Evolutionary conservation across 1,139 yeast species (phyloP).

Genomic region (Yamadazyma membranifaciens): DNA sequence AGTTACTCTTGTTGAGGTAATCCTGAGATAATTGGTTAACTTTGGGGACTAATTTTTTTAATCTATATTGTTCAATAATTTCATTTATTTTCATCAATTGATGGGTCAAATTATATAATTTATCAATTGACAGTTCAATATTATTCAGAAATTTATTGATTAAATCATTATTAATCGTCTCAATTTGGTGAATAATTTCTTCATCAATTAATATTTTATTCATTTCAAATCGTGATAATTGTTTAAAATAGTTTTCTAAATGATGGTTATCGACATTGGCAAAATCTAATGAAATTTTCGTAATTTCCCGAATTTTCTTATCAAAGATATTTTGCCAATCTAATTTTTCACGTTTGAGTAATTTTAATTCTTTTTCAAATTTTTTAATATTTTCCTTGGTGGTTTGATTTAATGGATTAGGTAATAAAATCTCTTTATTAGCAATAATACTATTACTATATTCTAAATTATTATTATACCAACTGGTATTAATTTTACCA

Average conservation of each 20-base stretch:
- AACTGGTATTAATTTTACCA: conserved; percentile 61
- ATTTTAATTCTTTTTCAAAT: conserved; percentile 43
- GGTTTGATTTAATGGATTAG: conserved; percentile 58
- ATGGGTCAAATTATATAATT: conserved; percentile 22
- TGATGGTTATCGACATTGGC: conserved; percentile 9
- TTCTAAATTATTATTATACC: conserved; percentile 52
- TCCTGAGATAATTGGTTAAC: conserved; percentile 20
- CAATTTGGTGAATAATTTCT: conserved; percentile 9
- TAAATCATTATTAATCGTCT: conserved; percentile 9
- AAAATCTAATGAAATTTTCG: conserved; percentile 15
- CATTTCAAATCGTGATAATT: conserved; percentile 2
- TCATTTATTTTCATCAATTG: conserved; percentile 22
- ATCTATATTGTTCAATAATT: conserved; percentile 18
- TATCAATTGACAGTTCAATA: conserved; percentile 24
- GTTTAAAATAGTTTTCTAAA: conserved; percentile 15
- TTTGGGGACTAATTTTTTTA: conserved; percentile 16
- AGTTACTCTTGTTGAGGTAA: conserved; percentile 18
- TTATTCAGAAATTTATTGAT: conserved; percentile 14
- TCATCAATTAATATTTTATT: conserved; percentile 4
- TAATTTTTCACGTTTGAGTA: conserved; percentile 44
- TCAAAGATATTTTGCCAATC: conserved; percentile 45
- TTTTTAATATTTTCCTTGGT: conserved; percentile 47
- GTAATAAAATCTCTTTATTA: conserved; percentile 32
- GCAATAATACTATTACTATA: conserved; percentile 19
- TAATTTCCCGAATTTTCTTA: conserved; percentile 20